These are phyloP conservation scores for Vigna trinervia DNA, from an alignment of 306 rosid species.

Conservation along the genomic window DNA sequence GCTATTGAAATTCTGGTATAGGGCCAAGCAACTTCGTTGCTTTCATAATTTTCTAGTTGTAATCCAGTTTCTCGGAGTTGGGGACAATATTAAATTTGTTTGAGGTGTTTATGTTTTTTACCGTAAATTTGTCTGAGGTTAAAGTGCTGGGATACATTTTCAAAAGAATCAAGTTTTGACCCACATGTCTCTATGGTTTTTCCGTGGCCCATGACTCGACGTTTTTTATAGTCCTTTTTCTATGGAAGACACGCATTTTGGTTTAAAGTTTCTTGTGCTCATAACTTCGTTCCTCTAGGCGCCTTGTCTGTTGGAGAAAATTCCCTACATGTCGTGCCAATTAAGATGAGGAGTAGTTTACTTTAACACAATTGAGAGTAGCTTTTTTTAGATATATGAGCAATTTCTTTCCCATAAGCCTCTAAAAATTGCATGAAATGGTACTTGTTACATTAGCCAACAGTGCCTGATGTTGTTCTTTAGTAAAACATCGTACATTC, in stretches of 20 bases:
- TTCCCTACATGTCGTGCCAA: not conserved
- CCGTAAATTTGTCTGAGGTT: not conserved
- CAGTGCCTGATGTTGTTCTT: not conserved
- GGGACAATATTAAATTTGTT: not conserved
- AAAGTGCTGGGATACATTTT: constrained; percentile 1
- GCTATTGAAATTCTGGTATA: not conserved
- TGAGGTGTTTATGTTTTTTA: not conserved
- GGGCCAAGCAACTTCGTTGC: constrained; percentile 28
- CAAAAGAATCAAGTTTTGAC: not conserved
- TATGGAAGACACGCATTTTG: not conserved
- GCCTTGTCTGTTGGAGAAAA: not conserved
- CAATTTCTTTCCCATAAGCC: not conserved
- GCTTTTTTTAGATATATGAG: not conserved
- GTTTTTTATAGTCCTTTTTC: not conserved
- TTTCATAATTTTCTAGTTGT: not conserved
- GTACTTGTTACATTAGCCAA: not conserved
- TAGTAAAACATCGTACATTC: not conserved
- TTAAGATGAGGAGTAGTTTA: not conserved
- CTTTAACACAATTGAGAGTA: not conserved
- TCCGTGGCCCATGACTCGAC: not conserved
- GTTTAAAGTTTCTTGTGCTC: not conserved
- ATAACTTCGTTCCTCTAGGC: not conserved
- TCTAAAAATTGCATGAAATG: not conserved
- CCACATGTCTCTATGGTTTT: not conserved
- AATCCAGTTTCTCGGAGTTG: constrained; percentile 9